Conservation (phyloP, 345 rosid species). For the Linum usitatissimum region DNA sequence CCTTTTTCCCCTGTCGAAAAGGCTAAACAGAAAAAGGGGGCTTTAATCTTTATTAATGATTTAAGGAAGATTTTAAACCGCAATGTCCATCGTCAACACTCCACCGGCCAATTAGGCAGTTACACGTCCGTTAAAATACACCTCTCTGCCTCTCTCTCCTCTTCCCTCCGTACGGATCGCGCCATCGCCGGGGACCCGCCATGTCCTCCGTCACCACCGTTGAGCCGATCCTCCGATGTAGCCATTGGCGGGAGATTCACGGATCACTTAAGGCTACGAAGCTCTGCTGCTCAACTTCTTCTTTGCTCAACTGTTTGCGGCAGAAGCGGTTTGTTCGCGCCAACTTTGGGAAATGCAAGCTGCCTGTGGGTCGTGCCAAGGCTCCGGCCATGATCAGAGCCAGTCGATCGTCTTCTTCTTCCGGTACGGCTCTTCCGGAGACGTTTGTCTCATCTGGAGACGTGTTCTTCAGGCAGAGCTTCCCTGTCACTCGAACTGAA, state of each 20-base stretch:
- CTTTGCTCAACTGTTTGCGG: constrained; percentile 16
- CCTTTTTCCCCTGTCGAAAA: too few species aligned
- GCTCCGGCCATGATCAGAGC: constrained; percentile 20
- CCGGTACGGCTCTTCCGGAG: constrained; percentile 36
- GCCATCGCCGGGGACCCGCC: not conserved
- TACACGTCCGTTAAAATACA: too few species aligned
- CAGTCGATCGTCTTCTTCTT: constrained; percentile 20
- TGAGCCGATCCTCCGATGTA: constrained; percentile 31
- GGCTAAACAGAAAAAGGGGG: too few species aligned
- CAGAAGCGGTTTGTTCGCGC: constrained; percentile 20
- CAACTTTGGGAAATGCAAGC: constrained; percentile 18
- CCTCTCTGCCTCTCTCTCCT: not conserved
- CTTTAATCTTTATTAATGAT: too few species aligned
- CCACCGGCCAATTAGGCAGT: too few species aligned
- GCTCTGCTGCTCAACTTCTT: not conserved
- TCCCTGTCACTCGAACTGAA: constrained; percentile 49
- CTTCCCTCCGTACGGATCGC: not conserved
- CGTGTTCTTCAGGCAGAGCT: constrained; percentile 35
- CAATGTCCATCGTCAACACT: too few species aligned
- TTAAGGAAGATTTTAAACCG: too few species aligned
- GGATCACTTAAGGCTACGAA: constrained; percentile 11
- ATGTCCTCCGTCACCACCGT: constrained; percentile 40
- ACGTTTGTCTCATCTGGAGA: constrained; percentile 24
- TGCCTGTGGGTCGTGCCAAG: constrained; percentile 7
- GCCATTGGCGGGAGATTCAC: constrained; percentile 5